Evolutionary conservation across 1,284 basidiomycete genomes (phyloP).

Genomic region (Fomes fomentarius): DNA sequence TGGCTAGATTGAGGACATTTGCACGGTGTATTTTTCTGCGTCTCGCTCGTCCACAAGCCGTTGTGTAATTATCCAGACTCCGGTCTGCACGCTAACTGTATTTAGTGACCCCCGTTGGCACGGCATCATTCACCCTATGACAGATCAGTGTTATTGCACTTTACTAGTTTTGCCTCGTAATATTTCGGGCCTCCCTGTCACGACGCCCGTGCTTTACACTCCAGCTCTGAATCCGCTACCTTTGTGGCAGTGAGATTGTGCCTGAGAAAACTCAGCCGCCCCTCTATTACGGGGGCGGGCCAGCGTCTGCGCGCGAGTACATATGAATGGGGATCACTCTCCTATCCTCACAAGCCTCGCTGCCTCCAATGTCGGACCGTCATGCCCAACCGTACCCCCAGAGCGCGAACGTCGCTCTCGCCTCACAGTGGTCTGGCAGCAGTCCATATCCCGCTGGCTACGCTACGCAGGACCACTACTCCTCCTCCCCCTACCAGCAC

Average conservation of each 20-base stretch:
- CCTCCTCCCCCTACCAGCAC: constrained; percentile 29
- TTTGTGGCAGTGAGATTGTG: constrained; percentile 40
- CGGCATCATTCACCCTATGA: constrained; percentile 30
- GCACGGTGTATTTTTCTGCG: constrained; percentile 20
- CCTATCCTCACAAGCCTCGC: constrained; percentile 27
- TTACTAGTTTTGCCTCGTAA: constrained; percentile 26
- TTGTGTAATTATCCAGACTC: constrained; percentile 19
- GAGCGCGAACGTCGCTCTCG: constrained; percentile 29
- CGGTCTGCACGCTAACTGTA: constrained; percentile 18
- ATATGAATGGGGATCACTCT: constrained; percentile 33
- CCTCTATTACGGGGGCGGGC: constrained; percentile 6
- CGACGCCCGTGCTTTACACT: constrained; percentile 13
- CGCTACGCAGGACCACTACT: constrained; percentile 30
- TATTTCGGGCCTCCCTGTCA: constrained; percentile 14
- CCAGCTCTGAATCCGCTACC: constrained; percentile 24
- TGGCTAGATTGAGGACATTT: constrained; percentile 31
- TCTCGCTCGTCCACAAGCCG: constrained; percentile 11
- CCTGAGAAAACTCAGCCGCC: constrained; percentile 25
- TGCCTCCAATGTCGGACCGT: constrained; percentile 36
- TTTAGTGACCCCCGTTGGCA: constrained; percentile 26
- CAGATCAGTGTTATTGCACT: constrained; percentile 29
- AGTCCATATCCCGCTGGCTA: constrained; percentile 32
- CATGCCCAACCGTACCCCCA: constrained; percentile 32
- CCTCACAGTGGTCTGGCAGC: constrained; percentile 31
- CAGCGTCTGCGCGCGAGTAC: constrained; percentile 34